These are phyloP conservation scores for Arthrobotrys iridis DNA, from an alignment of 2,329 filamentous ascomycete genomes.

Conservation along the genomic window DNA sequence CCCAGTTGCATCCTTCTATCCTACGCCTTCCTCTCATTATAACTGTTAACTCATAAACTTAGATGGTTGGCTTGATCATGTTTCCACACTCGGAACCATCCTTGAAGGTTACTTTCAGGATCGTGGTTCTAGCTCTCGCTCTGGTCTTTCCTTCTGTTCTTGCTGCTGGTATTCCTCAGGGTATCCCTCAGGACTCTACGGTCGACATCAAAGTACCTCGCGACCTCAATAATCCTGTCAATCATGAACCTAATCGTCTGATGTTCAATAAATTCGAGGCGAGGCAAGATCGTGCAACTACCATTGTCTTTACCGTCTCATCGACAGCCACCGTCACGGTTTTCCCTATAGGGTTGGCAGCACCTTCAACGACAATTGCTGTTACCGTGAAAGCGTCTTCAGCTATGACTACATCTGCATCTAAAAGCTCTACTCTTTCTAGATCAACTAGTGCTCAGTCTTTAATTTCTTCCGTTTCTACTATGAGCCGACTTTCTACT, in stretches of 20 bases:
- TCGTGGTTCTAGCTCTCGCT: not conserved
- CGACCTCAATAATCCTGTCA: not conserved
- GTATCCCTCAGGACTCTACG: not conserved
- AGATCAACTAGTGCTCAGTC: not conserved
- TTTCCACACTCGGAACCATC: not conserved
- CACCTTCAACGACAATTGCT: not conserved
- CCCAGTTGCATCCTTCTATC: no score
- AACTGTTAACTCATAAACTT: not conserved
- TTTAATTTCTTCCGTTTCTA: not conserved
- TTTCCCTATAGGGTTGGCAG: not conserved
- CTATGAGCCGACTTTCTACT: not conserved
- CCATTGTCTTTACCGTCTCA: conserved; percentile 32
- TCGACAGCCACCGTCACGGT: conserved; percentile 43
- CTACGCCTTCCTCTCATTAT: not conserved
- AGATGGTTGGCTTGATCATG: conserved; percentile 15
- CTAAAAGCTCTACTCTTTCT: not conserved
- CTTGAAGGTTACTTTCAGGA: not conserved
- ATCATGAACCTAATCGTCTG: not conserved
- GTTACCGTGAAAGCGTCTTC: not conserved
- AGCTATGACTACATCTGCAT: not conserved
- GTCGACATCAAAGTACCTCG: not conserved
- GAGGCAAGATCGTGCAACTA: conserved; percentile 8
- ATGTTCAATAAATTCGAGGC: conserved; percentile 16
- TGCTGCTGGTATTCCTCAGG: conserved; percentile 3
- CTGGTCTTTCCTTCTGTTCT: conserved; percentile 10